These are phyloP conservation scores for Chrysoporthe deuterocubensis DNA, from an alignment of 2,329 filamentous ascomycete species.

Conservation along the genomic window DNA sequence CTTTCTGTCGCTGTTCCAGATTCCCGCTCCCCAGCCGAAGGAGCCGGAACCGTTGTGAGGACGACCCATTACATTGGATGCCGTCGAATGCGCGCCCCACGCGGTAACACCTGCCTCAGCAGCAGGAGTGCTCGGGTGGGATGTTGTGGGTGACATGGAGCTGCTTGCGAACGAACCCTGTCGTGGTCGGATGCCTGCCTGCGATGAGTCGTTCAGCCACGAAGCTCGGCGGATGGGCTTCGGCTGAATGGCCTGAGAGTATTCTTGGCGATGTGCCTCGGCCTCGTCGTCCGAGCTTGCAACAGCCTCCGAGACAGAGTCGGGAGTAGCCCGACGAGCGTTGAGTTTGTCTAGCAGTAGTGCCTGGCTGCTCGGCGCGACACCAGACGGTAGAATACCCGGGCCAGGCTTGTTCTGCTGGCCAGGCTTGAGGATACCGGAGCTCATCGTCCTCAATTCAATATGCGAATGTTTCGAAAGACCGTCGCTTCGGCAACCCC, in stretches of 20 bases:
- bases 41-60: conserved; percentile 49
- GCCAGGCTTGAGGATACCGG: conserved; percentile 53
- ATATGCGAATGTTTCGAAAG: conserved; percentile 3
- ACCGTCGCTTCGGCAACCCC: not conserved
- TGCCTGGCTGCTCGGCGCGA: conserved; percentile 63
- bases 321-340: conserved; percentile 82
- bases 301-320: conserved; percentile 77
- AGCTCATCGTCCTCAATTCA: conserved; percentile 50
- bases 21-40: conserved; percentile 78
- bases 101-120: conserved; percentile 60
- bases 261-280: conserved; percentile 65
- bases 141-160: conserved; percentile 78
- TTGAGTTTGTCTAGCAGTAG: conserved; percentile 76
- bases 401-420: conserved; percentile 56
- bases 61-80: conserved; percentile 53
- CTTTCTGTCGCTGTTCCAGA: conserved; percentile 81
- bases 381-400: conserved; percentile 45
- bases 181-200: conserved; percentile 64
- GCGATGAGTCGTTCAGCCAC: conserved; percentile 84
- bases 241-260: conserved; percentile 52
- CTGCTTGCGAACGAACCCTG: conserved; percentile 78
- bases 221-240: conserved; percentile 75
- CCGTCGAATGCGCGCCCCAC: conserved; percentile 59
- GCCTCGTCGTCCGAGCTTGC: conserved; percentile 93
- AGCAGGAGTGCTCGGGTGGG: conserved; percentile 80